Base-by-base conservation (phyloP, 129 eudicot genomes). In the Helianthus tuberosus region DNA sequence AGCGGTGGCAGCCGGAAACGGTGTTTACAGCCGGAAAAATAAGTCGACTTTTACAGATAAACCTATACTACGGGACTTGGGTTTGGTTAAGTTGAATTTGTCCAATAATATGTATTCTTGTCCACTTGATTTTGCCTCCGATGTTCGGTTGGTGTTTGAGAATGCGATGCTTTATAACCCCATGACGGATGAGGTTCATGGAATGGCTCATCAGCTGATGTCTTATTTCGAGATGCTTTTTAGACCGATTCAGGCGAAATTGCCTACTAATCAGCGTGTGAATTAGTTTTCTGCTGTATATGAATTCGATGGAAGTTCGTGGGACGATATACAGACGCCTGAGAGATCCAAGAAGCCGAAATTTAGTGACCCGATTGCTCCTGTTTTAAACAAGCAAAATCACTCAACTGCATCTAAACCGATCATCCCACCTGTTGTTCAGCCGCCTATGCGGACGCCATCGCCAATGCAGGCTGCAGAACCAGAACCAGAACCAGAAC, bases 261-360 rank as follows among this genome's bases (percentile, higher is more conserved):
- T 87, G 68, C 83, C 72, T 8, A 50, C 68, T 11, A 54, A 17
- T 35, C 61, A 44, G 16, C 63, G 63, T 0, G 71, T 9, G 47
- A 62, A 27, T 44, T 83, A 64, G 51, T 63, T 76, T 32, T 77
- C 67, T 15, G 81, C 76, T 39, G 79, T 46, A 4, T 91, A 80
- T 15, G 93, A 88, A 6, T 76, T 84, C 66, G 89, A 88, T 32
- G 96, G 96, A 4, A 86, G 96, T 70, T 90, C 95, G 5, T 93
- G 96, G 98, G 90, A 86, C 59, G 85, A 86, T 15, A 66, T 76
- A 74, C 83, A 76, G 6, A 75, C 84, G 0, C 89, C 93, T 0
- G 84, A 81, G 2, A 81, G 86, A 61, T 64, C 75, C 0, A 87
- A 87, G 80, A 87, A 89, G 82, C 61, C 59, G 16, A 89, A 85